Evolutionary conservation across 2,329 filamentous ascomycete genomes (phyloP), one percentile per base, ranked within the genome.

Genomic region (Dryadomyces quercivorus): DNA sequence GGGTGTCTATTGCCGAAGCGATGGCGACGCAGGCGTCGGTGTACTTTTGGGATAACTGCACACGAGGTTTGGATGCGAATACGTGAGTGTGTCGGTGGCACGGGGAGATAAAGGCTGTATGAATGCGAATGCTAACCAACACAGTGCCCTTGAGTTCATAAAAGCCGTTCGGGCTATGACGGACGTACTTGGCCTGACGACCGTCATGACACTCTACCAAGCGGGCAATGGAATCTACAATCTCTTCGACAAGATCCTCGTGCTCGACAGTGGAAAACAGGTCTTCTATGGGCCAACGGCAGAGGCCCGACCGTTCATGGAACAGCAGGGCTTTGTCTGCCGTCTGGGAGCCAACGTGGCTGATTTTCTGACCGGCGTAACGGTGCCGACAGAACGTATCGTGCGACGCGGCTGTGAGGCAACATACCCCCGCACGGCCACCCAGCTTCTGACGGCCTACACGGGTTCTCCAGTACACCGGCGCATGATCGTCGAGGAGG

Each of bases 301-400:
- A n/a, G 72, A 79, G 51, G 84, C 84, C 2, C 77, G 75, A 53
- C 70, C 78, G 55, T 87, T 86, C 64, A 86, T 88, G 63, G 72
- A 81, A 56, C 72, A 80, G 49, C 72, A 86, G 13, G 84, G 86
- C 0, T 90, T 87, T 61, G 71, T 80, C 36, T 86, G 70, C 10
- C 71, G 70, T 1, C 67, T 71, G 0, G 65, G 72, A 9, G 71
- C 84, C 62, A 91, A 86, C 0, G 89, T 86, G 0, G 81, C 85
- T 1, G 86, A 91, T 63, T 91, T 90, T 69, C 67, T 91, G 45
- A 90, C 86, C 1, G 82, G 84, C 0, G 75, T 88, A n/a, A 88
- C 86, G 1, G 88, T 92, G 63, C 79, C 84, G 1, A 80, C 77
- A 7, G 86, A 89, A 62, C 77, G 88, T 40, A 75, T 78, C n/a